These are phyloP conservation scores for Epichloe hybrida DNA, from an alignment of 2,329 filamentous ascomycete species.

Conservation along the genomic window DNA sequence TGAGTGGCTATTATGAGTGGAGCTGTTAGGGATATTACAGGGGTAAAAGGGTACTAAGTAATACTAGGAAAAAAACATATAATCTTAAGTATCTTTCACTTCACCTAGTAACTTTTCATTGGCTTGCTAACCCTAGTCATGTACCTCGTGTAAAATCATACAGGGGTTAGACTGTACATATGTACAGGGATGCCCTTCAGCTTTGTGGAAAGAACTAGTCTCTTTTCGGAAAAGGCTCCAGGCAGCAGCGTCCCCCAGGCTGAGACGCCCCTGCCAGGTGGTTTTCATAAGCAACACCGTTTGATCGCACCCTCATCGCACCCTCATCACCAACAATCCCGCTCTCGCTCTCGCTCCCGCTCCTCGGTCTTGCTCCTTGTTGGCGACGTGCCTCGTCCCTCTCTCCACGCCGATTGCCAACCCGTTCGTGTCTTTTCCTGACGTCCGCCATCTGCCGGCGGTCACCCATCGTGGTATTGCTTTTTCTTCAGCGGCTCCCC, in stretches of 20 bases:
- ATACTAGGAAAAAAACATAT: too few relatives aligned
- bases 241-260: constrained; percentile 13
- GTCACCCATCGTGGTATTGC: constrained; percentile 4
- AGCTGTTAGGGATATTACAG: too few relatives aligned
- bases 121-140: too few relatives aligned
- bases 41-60: too few relatives aligned
- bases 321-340: constrained; percentile 1
- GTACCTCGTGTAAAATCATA: too few relatives aligned
- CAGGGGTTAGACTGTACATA: too few relatives aligned
- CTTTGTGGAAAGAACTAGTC: constrained; percentile 7
- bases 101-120: too few relatives aligned
- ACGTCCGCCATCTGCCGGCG: constrained; percentile 2
- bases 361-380: not conserved
- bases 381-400: not conserved
- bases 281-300: not conserved
- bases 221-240: constrained; percentile 4
- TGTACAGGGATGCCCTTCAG: constrained; percentile 8
- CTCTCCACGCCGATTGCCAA: not conserved
- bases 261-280: constrained; percentile 6
- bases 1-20: too few relatives aligned
- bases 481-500: not conserved
- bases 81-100: too few relatives aligned
- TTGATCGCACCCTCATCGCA: not conserved
- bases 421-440: constrained; percentile 3
- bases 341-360: not conserved